These are phyloP conservation scores for Epipyxis sp. DNA, from an alignment of 108 stramenopile genomes.

Conservation along the genomic window DNA sequence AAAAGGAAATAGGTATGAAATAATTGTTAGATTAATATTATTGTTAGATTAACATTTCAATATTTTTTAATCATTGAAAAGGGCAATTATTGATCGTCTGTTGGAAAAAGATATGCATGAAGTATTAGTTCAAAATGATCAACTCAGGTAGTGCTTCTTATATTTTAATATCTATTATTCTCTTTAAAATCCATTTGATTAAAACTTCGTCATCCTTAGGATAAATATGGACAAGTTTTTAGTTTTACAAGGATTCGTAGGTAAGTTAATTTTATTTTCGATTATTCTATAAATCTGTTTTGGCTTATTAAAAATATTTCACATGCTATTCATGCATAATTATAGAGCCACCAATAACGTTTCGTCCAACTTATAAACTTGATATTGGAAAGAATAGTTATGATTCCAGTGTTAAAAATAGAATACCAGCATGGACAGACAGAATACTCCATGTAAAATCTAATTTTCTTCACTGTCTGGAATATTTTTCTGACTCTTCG, in stretches of 20 bases:
- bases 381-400: slow-evolving; percentile 52
- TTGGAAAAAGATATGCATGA: slow-evolving; percentile 52
- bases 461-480: not conserved
- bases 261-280: too few relatives aligned
- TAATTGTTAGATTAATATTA: slow-evolving; percentile 20
- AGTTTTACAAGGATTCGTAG: too few relatives aligned
- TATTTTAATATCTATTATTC: too few relatives aligned
- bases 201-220: too few relatives aligned
- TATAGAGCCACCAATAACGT: slow-evolving; percentile 48
- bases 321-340: slow-evolving; percentile 38
- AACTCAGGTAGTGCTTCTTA: slow-evolving; percentile 51
- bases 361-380: slow-evolving; percentile 62
- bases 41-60: slow-evolving; percentile 25
- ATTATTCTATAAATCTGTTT: too few relatives aligned
- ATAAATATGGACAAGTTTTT: too few relatives aligned
- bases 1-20: slow-evolving; percentile 36
- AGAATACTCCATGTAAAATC: slow-evolving; percentile 32
- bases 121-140: slow-evolving; percentile 63
- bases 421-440: slow-evolving; percentile 57
- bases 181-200: too few relatives aligned
- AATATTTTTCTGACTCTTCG: not conserved
- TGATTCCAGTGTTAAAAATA: slow-evolving; percentile 52
- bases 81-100: slow-evolving; percentile 19
- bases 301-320: too few relatives aligned
- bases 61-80: not conserved